Base-by-base conservation (phyloP, 371 early-diverging fungal species). In the Lichtheimia hyalospora region DNA sequence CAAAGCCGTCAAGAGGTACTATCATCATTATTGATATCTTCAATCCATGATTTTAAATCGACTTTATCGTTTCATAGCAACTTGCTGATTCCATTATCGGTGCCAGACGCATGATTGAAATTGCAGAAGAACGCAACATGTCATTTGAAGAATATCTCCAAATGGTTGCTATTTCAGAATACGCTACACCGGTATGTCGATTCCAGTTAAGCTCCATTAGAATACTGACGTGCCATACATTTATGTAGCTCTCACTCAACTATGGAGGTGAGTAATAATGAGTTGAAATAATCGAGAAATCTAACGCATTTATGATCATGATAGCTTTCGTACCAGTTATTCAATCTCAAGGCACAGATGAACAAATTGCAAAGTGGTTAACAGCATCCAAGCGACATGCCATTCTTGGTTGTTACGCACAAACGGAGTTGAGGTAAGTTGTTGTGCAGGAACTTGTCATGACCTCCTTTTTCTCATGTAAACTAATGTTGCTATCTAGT, bases 321-420 rank as follows among this genome's bases (percentile, higher is more conserved):
- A 60, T 73, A 58, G 86, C 85, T 13, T 92, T 93, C 62, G 84
- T 90, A 54, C 88, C 92, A 3, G 85, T 89, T 56, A 81, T 93
- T 50, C 71, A 84, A 58, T 74, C 84, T 7, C 91, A 91, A 68
- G 89, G 88, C 40, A 82, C 87, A 8, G 75, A 74, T 15, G 91
- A 90, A 67, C 93, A 93, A 65, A 69, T 81, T 27, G 75, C 74
- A 34, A 78, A 85, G 65, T 92, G 90, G 83, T 73, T 86, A 40
- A 75, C 71, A 44, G 82, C 88, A 6, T 87, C 91, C 27, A 79
- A 82, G 49, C 77, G 80, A 58, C 90, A 86, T 69, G 84, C 87
- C 55, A 89, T 92, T 62, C 83, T 93, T 57, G 92, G 92, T 12
- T 92, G 92, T 70, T 92, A 91, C 62, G 92, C 93, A n/a, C 90